Conservation (phyloP, 2,329 filamentous ascomycete species). For the Fusarium mundagurra region DNA sequence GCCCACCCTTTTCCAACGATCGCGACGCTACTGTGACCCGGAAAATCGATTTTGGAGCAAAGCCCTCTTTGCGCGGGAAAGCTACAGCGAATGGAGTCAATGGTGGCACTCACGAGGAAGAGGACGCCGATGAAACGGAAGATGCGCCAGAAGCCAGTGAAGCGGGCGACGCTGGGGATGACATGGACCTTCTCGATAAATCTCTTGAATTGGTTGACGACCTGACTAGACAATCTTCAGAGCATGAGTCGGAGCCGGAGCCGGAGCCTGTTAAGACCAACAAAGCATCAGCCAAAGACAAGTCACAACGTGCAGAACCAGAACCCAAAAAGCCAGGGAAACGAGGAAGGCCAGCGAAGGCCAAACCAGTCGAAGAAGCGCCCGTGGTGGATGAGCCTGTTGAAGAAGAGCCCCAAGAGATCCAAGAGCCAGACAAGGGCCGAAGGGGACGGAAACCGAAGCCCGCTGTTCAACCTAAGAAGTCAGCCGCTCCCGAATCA, state of each 20-base stretch:
- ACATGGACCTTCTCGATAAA: slow-evolving; percentile 50
- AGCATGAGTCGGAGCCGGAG: slow-evolving; percentile 21
- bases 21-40: slow-evolving; percentile 59
- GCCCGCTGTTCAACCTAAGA: slow-evolving; percentile 22
- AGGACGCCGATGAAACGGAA: slow-evolving; percentile 43
- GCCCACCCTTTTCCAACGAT: slow-evolving; percentile 49
- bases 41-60: slow-evolving; percentile 61
- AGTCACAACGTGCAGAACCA: not conserved
- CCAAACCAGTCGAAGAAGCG: slow-evolving; percentile 21
- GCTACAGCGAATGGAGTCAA: slow-evolving; percentile 44
- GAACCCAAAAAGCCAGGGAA: slow-evolving; percentile 11
- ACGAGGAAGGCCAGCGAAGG: slow-evolving; percentile 39
- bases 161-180: slow-evolving; percentile 8
- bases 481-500: slow-evolving; percentile 11
- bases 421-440: not conserved
- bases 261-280: not conserved
- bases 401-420: slow-evolving; percentile 11
- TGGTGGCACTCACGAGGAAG: slow-evolving; percentile 42
- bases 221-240: slow-evolving; percentile 39
- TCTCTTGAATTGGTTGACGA: slow-evolving; percentile 56
- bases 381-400: slow-evolving; percentile 12
- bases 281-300: slow-evolving; percentile 14
- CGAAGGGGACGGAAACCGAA: slow-evolving; percentile 30
- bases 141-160: slow-evolving; percentile 35
- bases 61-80: slow-evolving; percentile 5